These are phyloP conservation scores for Myxozyma mucilagina DNA, from an alignment of 805 yeast genomes.

Conservation along the genomic window DNA sequence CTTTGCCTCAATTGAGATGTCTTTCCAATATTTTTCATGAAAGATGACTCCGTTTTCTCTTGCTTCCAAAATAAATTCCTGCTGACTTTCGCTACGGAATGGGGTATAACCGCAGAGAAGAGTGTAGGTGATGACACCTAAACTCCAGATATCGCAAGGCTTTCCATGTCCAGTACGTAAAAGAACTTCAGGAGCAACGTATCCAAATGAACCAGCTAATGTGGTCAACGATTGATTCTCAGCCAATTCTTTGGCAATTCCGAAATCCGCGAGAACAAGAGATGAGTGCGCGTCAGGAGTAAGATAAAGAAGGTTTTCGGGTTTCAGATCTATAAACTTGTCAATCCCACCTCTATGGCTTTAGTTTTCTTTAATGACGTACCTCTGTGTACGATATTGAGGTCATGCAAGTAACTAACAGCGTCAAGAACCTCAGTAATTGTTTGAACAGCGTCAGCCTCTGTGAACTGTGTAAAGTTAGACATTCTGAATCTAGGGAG, in stretches of 20 bases:
- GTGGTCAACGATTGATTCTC: constrained; percentile 63
- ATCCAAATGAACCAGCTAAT: constrained; percentile 91
- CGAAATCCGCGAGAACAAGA: constrained; percentile 91
- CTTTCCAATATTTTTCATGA: constrained; percentile 83
- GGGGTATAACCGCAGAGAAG: constrained; percentile 91
- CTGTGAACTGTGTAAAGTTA: constrained; percentile 62
- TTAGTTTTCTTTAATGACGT: background rate
- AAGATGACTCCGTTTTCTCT: constrained; percentile 76
- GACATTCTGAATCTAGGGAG: background rate
- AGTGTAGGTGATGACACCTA: constrained; percentile 91
- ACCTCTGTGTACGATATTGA: constrained; percentile 78
- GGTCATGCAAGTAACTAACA: constrained; percentile 70
- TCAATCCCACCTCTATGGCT: background rate
- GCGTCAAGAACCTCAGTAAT: constrained; percentile 76
- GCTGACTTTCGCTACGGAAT: constrained; percentile 78
- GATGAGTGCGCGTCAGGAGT: constrained; percentile 61
- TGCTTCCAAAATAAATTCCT: constrained; percentile 80
- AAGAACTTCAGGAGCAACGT: constrained; percentile 95
- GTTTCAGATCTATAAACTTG: constrained; percentile 65
- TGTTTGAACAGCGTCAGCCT: constrained; percentile 77
- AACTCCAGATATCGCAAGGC: constrained; percentile 94
- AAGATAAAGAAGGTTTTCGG: constrained; percentile 83
- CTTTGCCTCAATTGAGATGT: constrained; percentile 77
- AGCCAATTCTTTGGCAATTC: constrained; percentile 80
- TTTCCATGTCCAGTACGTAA: constrained; percentile 84